phyloP scores from a whole-genome alignment of 352 stramenopile species.

The Phytophthora constricta region DNA sequence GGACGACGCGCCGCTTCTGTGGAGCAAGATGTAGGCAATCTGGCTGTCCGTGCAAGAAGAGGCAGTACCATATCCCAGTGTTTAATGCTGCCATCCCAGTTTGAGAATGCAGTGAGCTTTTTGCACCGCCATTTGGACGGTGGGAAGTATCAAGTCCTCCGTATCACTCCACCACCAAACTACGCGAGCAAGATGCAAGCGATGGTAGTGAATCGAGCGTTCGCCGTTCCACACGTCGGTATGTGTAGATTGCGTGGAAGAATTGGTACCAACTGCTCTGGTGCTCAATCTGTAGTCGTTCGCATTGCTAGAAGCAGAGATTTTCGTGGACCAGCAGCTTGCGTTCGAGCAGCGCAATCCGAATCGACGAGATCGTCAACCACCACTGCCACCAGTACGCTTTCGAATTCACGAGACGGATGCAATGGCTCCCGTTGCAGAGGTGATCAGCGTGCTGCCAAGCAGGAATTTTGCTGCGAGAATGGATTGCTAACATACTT shows the following conservation, averaged over 20 bases:
- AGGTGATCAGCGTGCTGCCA: too few species aligned
- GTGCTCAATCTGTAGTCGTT: neutral
- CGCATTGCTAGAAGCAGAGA: slow-evolving; percentile 47
- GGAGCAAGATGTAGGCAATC: slow-evolving; percentile 47
- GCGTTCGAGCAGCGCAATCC: slow-evolving; percentile 30
- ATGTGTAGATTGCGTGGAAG: slow-evolving; percentile 1
- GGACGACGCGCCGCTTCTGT: slow-evolving; percentile 27
- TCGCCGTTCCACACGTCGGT: slow-evolving; percentile 64
- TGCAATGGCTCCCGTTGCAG: slow-evolving; percentile 47
- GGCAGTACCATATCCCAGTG: too few species aligned
- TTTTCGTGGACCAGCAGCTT: slow-evolving; percentile 54
- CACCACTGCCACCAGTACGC: slow-evolving; percentile 23
- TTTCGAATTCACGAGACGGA: slow-evolving; percentile 50
- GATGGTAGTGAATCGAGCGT: slow-evolving; percentile 66
- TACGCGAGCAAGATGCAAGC: slow-evolving; percentile 35
- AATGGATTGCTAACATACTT: neutral
- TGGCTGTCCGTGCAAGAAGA: neutral
- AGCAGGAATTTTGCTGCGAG: too few species aligned
- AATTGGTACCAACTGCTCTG: neutral
- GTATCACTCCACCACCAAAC: slow-evolving; percentile 28
- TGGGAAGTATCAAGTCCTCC: slow-evolving; percentile 62
- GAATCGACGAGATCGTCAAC: slow-evolving; percentile 17
- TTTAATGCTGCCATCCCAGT: slow-evolving; percentile 33
- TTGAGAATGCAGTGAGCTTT: slow-evolving; percentile 52
- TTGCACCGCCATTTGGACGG: slow-evolving; percentile 48